Base-by-base conservation (phyloP, 345 rosid genomes). In the Rubroshorea leprosula region DNA sequence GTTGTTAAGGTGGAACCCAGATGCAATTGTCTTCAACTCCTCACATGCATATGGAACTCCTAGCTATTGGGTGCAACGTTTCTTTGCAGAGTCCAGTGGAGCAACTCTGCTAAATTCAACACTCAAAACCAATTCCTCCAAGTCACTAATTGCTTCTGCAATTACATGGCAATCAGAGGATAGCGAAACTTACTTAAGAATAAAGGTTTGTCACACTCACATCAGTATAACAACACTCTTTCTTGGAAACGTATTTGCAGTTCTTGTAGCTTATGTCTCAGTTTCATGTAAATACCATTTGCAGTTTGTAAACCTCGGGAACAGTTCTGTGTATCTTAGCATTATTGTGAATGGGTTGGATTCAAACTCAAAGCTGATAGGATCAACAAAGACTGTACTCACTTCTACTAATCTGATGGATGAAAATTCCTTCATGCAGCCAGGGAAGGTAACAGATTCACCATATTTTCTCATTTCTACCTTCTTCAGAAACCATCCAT, bases 41-140 rank as follows among this genome's bases (percentile, higher is more conserved):
- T 80, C 81, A 2, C 84, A 74, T 29, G 26, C 41, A 2, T 93
- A 87, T 65, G 99, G 99, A 75, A 89, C 99, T 62, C 99, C 99
- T 15, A 89, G 99, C 84, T 93, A 87, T 59, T 93, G 99, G 99
- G 72, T 87, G 62, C 97, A 85, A 69, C 76, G 25, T 25, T 83
- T 87, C 64, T 94, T 94, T 21, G 49, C 64, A 13, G 89, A 87
- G 59, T 83, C 97, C 31, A 87, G 96, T 52, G 99, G 92, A 29
- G 90, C 92, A 47, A 85, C 80, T 66, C 80, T 89, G 58, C 92
- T 76, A 16, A 66, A 68, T 64, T 61, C 92, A 24, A 78, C 77
- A 35, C 81, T 93, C 15, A 67, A 59, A 20, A 62, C 76, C 27
- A 68, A 72, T 66, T 66, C 78, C 69, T 71, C 95, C 27, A 6